These are phyloP conservation scores for Morella rubra DNA, from an alignment of 306 rosid genomes.

Conservation along the genomic window DNA sequence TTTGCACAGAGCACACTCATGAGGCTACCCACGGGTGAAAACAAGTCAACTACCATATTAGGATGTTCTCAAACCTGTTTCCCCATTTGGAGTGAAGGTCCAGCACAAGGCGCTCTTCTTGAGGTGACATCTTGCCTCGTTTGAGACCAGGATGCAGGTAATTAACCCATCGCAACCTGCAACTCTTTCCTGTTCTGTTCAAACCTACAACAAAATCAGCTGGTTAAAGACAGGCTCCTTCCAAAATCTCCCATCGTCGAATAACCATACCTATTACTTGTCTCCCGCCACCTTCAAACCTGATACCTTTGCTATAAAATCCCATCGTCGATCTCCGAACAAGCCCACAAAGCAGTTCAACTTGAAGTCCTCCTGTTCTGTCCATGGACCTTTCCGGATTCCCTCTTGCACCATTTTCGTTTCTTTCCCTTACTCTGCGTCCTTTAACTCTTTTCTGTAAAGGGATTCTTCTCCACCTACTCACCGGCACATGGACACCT, in stretches of 20 bases:
- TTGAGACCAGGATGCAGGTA: slow-evolving; percentile 96
- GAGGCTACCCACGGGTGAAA: background rate
- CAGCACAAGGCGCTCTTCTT: slow-evolving; percentile 79
- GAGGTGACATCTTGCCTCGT: slow-evolving; percentile 82
- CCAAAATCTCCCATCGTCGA: slow-evolving; percentile 34
- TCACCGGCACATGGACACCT: slow-evolving; percentile 31
- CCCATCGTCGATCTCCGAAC: slow-evolving; percentile 98
- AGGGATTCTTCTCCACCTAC: background rate
- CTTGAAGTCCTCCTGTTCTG: slow-evolving; percentile 88
- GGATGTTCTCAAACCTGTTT: slow-evolving; percentile 61
- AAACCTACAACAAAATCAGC: slow-evolving; percentile 68
- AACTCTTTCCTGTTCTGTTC: slow-evolving; percentile 96
- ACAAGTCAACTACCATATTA: background rate
- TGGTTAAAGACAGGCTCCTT: slow-evolving; percentile 46
- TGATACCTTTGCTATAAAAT: slow-evolving; percentile 90
- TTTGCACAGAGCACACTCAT: background rate
- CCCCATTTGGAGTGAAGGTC: slow-evolving; percentile 98
- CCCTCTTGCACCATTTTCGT: slow-evolving; percentile 48
- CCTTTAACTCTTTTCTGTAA: background rate
- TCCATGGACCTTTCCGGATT: slow-evolving; percentile 89
- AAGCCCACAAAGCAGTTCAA: slow-evolving; percentile 72
- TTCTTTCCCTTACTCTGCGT: background rate
- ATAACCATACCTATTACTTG: slow-evolving; percentile 63
- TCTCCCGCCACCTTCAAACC: slow-evolving; percentile 99
- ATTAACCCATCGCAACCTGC: slow-evolving; percentile 95